Evolutionary conservation across 495 filamentous ascomycete species (phyloP), one percentile per base, ranked within the genome.

Genomic region (Podospora pseudocomata): DNA sequence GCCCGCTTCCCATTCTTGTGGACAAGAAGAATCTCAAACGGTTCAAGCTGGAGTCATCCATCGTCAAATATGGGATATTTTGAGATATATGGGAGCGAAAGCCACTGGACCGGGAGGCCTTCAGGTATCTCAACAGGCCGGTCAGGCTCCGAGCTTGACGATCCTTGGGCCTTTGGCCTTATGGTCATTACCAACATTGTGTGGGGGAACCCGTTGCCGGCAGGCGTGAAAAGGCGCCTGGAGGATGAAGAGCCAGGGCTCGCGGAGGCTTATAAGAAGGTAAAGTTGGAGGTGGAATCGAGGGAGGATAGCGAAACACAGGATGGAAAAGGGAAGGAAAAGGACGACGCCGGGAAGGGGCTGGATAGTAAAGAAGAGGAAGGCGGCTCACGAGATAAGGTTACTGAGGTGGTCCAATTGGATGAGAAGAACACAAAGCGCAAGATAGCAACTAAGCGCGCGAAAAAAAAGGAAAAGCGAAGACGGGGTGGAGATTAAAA

Each of bases 71-170:
- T 0, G 53, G 66, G 4, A 73, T 75, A 20, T 75, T 65, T 60
- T 68, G 73, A 18, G 71, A 75, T 60, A 57, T 65, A 3, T 73
- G 71, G 73, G 73, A 75, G 27, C 68, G 71, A n/a, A 75, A 66
- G n/a, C 27, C 27, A 5, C 32, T 63, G 28, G 2, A 63, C 11
- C 20, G n/a, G 6, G 11, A 58, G 2, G 56, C 30, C 7, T 1
- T 32, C 30, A 58, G 13, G 2, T 49, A 16, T 11, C 9, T 16
- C 9, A 16, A 11, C 39, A 49, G 9, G 15, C 7, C 7, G 39
- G 15, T 1, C 39, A 49, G 39, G 15, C 13, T 16, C 9, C 7
- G 39, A 16, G 39, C 7, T 49, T 16, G 39, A 49, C 39, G 7
- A 49, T 49, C 39, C 39, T 13, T 11, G 15, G 39, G 15, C 2